A percentile compares a stretch with the other conserved stretches of the same genome.
Evolutionary conservation across 768 basidiomycete genomes (phyloP).

Genomic region (Psilocybe cyanescens): DNA sequence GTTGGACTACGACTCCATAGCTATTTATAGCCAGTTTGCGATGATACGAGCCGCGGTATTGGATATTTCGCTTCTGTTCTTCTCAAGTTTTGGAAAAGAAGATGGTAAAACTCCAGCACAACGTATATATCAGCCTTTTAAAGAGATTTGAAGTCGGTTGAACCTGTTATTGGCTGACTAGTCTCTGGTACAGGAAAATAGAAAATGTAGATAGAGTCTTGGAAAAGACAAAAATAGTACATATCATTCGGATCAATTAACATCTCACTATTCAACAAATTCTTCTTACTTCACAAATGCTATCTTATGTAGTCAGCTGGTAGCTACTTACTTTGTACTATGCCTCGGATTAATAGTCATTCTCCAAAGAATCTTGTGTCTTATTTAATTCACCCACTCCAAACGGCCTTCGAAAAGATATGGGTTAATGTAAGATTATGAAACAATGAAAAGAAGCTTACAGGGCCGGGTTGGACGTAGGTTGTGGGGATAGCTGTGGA

Average conservation of each 20-base stretch:
- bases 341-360: background rate
- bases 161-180: no score
- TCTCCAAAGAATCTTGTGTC: background rate
- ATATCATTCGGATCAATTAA: background rate
- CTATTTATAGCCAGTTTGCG: no score
- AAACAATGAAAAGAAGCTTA: background rate
- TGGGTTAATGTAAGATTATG: background rate
- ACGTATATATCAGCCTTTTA: no score
- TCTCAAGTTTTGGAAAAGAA: no score
- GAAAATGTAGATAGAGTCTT: background rate
- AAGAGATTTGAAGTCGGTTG: no score
- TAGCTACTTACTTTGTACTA: background rate
- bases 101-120: no score
- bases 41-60: no score
- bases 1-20: background rate
- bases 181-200: no score
- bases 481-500: constrained; percentile 11
- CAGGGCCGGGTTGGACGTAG: constrained; percentile 16
- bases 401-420: background rate
- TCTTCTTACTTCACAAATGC: background rate
- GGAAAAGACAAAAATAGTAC: background rate
- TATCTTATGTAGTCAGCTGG: background rate
- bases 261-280: background rate
- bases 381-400: background rate
- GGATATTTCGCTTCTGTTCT: no score